Conservation (phyloP, 2,329 filamentous ascomycete genomes). For the Blastomyces parvus region DNA sequence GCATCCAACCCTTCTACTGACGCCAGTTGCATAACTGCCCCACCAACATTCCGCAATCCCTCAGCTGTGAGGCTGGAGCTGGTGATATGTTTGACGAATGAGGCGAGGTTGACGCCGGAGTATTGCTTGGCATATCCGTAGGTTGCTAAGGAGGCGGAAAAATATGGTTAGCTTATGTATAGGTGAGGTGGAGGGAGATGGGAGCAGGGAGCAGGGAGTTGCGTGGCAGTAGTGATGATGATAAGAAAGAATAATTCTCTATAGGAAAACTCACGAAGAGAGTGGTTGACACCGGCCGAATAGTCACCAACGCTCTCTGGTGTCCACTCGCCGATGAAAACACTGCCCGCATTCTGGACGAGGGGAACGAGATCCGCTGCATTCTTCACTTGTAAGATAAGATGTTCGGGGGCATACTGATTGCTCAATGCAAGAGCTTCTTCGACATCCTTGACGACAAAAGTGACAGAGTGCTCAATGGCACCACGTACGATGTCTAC, state of each 20-base stretch:
- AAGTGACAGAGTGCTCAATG: slow-evolving; percentile 84
- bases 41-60: slow-evolving; percentile 74
- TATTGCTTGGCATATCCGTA: slow-evolving; percentile 99
- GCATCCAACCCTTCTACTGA: slow-evolving; percentile 92
- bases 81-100: slow-evolving; percentile 97
- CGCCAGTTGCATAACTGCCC: slow-evolving; percentile 88
- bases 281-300: slow-evolving; percentile 95
- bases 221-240: neutral
- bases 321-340: slow-evolving; percentile 94
- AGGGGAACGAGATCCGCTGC: slow-evolving; percentile 63
- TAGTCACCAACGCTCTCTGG: slow-evolving; percentile 97
- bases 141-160: slow-evolving; percentile 53
- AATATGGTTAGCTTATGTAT: slow-evolving; percentile 17
- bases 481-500: slow-evolving; percentile 88
- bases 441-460: slow-evolving; percentile 60
- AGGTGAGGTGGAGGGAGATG: neutral
- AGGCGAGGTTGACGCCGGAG: slow-evolving; percentile 90
- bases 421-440: slow-evolving; percentile 80
- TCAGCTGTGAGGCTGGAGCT: slow-evolving; percentile 80
- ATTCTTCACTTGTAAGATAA: slow-evolving; percentile 80
- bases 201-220: neutral
- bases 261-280: slow-evolving; percentile 62
- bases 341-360: slow-evolving; percentile 88
- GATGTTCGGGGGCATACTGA: slow-evolving; percentile 87
- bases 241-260: neutral